Evolutionary conservation across 305 asterid species (phyloP), one percentile per base, ranked within the genome.

Genomic region (Euphrasia arctica): DNA sequence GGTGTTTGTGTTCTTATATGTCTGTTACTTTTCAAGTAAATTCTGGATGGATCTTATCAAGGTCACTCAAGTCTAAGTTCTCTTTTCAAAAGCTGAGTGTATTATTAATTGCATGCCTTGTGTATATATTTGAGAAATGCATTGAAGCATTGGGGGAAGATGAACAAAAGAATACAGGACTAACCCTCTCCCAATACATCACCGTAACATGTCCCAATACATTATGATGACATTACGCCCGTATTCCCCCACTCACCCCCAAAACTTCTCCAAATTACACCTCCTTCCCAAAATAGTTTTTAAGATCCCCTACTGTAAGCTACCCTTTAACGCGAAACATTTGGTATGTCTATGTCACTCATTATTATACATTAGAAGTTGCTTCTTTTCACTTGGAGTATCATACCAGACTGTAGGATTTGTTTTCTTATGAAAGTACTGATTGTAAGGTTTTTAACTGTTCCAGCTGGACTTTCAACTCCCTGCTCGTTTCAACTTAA

Each of bases 401-500:
- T 64, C 13, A 18, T 22, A 48, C 12, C 32, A 22, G 7, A 49
- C 55, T 60, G 63, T 48, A 25, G 47, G 65, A 69, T 69, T 54
- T 34, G 34, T 2, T 45, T 15, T 57, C 22, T 61, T 60, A 22
- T 61, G 60, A 6, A 65, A 56, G 47, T 29, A 31, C 18, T 32
- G 58, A 67, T 66, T 32, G 54, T 65, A 45, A 50, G 60, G 70
- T 55, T 70, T 78, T 60, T 55, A 9, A 10, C 62, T 82, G 59
- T 80, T 84, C 69, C 98, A 94, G 99, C 85, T 94, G 86, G 99
- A 94, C 82, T 94, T 94, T 73, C 96, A 90, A 81, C 96, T 86
- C 63, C 99, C 99, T 64, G 78, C 83, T 54, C 95, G 98, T 57
- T 91, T 94, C 87, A 81, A 91, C 74, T 77, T 94, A 73, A 75